Conservation (phyloP, 225 moss, liverwort and hornwort genomes). For the Straminergon stramineum region DNA sequence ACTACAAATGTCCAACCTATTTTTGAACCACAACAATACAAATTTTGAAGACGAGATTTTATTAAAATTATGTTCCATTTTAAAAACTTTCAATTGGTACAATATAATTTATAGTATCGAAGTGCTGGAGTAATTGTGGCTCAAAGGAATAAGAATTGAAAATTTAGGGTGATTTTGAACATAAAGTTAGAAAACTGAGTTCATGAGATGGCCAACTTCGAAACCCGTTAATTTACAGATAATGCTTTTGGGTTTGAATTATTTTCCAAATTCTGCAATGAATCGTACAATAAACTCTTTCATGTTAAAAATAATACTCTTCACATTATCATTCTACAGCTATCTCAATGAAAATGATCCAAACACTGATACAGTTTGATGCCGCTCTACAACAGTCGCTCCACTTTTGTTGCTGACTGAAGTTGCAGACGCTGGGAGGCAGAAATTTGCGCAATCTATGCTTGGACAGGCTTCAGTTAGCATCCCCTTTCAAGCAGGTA, state of each 20-base stretch:
- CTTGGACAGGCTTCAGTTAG: not conserved
- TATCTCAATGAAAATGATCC: not conserved
- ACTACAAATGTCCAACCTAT: no score
- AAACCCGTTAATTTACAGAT: not conserved
- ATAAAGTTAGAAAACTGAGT: not conserved
- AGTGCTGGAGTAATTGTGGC: not conserved
- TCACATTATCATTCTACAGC: not conserved
- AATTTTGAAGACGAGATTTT: not conserved
- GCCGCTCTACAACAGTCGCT: not conserved
- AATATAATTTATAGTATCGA: no score
- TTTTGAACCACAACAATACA: no score
- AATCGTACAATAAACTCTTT: not conserved
- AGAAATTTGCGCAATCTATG: not conserved
- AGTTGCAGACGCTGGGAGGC: not conserved
- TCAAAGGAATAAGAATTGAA: not conserved
- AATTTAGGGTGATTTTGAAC: not conserved
- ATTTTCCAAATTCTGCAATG: not conserved
- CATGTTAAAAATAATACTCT: no score
- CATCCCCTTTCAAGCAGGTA: not conserved
- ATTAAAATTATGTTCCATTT: not conserved
- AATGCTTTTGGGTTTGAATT: no score
- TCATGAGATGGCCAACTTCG: not conserved
- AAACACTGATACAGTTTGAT: not conserved
- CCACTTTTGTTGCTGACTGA: not conserved
- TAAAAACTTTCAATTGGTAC: not conserved